Evolutionary conservation across 805 yeast species (phyloP).

Genomic region (Saccharomycopsis lassenensis): DNA sequence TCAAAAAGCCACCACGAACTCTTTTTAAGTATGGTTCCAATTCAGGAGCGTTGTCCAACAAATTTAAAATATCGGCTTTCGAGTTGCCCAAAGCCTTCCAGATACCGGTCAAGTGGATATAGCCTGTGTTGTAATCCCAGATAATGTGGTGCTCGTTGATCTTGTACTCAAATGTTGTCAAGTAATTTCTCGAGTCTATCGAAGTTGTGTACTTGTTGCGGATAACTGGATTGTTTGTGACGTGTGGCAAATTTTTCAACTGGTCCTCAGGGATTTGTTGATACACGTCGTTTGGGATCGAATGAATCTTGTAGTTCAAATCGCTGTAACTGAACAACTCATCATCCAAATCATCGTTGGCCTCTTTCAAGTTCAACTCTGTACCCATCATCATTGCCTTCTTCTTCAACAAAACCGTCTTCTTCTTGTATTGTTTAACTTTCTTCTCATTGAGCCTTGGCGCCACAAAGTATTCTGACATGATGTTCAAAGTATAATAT

Average conservation of each 20-base stretch:
- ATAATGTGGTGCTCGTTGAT: constrained; percentile 64
- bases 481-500: background rate
- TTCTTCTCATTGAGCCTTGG: constrained; percentile 16
- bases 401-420: background rate
- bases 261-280: constrained; percentile 8
- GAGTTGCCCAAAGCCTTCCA: constrained; percentile 68
- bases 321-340: constrained; percentile 6
- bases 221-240: constrained; percentile 13
- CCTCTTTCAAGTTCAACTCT: background rate
- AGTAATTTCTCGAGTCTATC: constrained; percentile 57
- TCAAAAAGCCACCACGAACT: constrained; percentile 82
- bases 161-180: constrained; percentile 63
- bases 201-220: constrained; percentile 55
- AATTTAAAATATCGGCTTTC: constrained; percentile 68
- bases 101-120: constrained; percentile 77
- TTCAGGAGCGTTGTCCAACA: constrained; percentile 53
- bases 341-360: constrained; percentile 15
- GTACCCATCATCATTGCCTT: background rate
- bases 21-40: constrained; percentile 54
- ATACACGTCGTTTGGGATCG: constrained; percentile 5
- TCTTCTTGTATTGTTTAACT: constrained; percentile 9
- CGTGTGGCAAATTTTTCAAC: constrained; percentile 14
- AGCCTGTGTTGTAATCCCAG: constrained; percentile 81
- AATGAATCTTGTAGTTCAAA: constrained; percentile 13
- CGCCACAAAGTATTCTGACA: constrained; percentile 11